Evolutionary conservation across 176 grass and related monocot species (phyloP).

Genomic region (Avena sativa): DNA sequence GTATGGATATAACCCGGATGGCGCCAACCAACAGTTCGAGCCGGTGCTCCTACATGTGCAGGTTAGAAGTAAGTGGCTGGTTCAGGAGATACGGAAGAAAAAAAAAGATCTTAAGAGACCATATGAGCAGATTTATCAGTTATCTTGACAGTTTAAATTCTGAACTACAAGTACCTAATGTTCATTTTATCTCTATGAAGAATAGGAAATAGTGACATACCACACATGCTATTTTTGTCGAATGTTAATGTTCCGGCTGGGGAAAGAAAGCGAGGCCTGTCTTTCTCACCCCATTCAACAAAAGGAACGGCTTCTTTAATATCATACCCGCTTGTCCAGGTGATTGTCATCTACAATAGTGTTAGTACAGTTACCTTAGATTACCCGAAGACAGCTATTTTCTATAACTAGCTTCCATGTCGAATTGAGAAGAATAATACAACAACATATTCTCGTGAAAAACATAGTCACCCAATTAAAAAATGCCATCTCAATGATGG

Average conservation of each 20-base stretch:
- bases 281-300: conserved; percentile 76
- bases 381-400: background rate
- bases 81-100: conserved; percentile 2
- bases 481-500: background rate
- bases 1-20: conserved; percentile 89
- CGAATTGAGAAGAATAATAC: background rate
- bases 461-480: background rate
- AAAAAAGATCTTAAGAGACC: background rate
- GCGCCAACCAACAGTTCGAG: conserved; percentile 91
- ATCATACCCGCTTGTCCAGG: conserved; percentile 87
- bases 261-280: conserved; percentile 44
- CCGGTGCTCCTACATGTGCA: conserved; percentile 67
- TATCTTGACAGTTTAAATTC: background rate
- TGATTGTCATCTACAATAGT: conserved; percentile 69
- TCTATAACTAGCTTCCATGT: background rate
- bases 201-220: conserved; percentile 6
- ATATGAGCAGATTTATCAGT: background rate
- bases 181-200: conserved; percentile 3
- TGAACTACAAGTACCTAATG: conserved; percentile 16
- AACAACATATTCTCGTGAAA: background rate
- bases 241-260: conserved; percentile 57
- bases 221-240: conserved; percentile 7
- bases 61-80: conserved; percentile 9
- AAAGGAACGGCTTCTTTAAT: conserved; percentile 74
- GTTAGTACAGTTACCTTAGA: conserved; percentile 16